Conservation (phyloP, 306 rosid genomes). For the Ziziphus jujuba region DNA sequence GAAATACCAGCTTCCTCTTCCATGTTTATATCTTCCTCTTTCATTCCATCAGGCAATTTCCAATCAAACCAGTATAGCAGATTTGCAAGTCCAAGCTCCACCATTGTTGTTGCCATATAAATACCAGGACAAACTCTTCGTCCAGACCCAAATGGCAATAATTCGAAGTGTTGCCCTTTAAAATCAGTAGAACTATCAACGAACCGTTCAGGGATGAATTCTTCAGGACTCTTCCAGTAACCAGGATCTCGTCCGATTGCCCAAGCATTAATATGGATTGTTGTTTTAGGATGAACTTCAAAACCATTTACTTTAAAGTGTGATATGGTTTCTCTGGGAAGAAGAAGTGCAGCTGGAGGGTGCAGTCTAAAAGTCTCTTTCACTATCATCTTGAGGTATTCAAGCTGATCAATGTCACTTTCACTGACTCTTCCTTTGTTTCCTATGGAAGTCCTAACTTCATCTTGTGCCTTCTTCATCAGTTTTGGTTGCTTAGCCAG, state of each 20-base stretch:
- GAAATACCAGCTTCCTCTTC: constrained; percentile 35
- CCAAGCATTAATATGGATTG: constrained; percentile 38
- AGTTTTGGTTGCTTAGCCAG: constrained; percentile 26
- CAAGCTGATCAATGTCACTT: constrained; percentile 26
- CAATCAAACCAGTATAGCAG: constrained; percentile 45
- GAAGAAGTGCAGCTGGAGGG: constrained; percentile 47
- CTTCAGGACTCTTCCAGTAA: constrained; percentile 41
- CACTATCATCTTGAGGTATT: constrained; percentile 41
- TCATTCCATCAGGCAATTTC: constrained; percentile 39
- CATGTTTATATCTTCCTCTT: constrained; percentile 42
- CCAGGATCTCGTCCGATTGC: constrained; percentile 41
- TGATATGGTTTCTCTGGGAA: constrained; percentile 44
- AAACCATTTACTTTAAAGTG: constrained; percentile 29
- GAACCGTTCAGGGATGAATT: constrained; percentile 54
- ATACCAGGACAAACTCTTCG: constrained; percentile 45
- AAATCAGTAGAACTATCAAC: constrained; percentile 25
- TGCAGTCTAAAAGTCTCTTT: constrained; percentile 52
- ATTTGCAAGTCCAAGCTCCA: constrained; percentile 44
- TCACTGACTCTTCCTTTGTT: constrained; percentile 31
- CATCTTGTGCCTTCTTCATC: constrained; percentile 45
- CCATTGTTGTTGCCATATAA: constrained; percentile 20
- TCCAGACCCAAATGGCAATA: constrained; percentile 52
- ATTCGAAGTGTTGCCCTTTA: constrained; percentile 42
- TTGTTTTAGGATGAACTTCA: constrained; percentile 31
- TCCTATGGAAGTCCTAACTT: constrained; percentile 26